Evolutionary conservation across 2,329 filamentous ascomycete species (phyloP), one percentile per base, ranked within the genome.

Genomic region (Monosporascus sp.): DNA sequence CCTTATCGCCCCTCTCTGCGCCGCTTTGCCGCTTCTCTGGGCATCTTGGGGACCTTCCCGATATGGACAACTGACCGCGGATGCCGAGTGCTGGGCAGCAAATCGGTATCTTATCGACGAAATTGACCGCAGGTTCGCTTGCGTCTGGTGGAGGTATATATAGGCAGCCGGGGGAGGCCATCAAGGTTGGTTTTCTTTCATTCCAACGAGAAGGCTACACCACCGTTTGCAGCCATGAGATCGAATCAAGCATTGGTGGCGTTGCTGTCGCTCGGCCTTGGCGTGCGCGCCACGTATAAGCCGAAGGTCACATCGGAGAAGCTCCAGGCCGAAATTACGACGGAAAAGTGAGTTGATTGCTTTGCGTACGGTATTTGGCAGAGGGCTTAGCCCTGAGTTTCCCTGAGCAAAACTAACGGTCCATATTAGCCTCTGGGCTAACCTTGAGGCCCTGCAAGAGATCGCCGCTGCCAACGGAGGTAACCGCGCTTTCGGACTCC

Each of bases 401-500:
- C 3, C 17, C 4, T 8, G 7, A 11, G 14, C 17, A 20, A 17
- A 47, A 24, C 15, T 47, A 22, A 48, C 47, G 9, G 1, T 17
- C 17, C 11, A 43, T 17, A 17, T 18, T 6, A 76, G 75, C 41
- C 63, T 79, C 25, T 72, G 75, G 70, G 63, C 67, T 47, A 77
- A 77, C 54, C 70, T 79, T 20, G 63, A 72, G 52, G 66, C 67
- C n/a, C 69, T 80, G n/a, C 68, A 78, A 53, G 60, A 68, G 5
- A 77, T 79, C 46, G 76, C 75, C 37, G 70, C 69, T 47, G 70
- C 68, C 38, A 77, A 80, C 57, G 75, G 76, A 1, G 77, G 77
- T 6, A 81, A 80, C 64, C 71, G 77, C 49, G 77, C 77, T n/a
- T 79, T 79, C 56, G 77, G 77, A 20, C 69, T 76, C 3, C 74